Evolutionary conservation across 345 rosid genomes (phyloP).

Genomic region (Sisymbrium altissimum): DNA sequence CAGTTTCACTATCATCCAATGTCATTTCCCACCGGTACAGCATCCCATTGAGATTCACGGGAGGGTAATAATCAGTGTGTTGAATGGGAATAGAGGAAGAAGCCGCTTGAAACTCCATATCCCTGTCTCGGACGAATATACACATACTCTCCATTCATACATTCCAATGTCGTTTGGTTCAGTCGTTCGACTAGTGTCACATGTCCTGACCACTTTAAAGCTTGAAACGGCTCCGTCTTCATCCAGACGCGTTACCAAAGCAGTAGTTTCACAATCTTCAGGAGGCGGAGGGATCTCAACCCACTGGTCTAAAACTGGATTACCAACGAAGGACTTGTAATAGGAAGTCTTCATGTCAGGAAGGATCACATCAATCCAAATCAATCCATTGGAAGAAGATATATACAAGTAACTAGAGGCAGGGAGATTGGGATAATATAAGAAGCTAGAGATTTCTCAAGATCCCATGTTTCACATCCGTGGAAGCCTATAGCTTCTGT

Average conservation of each 20-base stretch:
- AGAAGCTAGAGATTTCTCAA: background rate
- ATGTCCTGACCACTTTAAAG: background rate
- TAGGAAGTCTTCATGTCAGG: too few relatives aligned
- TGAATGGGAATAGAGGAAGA: background rate
- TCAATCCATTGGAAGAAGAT: background rate
- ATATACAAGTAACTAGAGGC: background rate
- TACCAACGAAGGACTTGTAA: background rate
- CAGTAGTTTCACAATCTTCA: background rate
- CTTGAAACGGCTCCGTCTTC: background rate
- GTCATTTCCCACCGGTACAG: background rate
- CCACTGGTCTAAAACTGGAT: constrained; percentile 4
- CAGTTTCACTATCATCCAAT: background rate
- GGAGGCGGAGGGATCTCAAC: background rate
- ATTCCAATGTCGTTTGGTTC: too few relatives aligned
- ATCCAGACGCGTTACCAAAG: background rate
- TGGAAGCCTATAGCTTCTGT: background rate
- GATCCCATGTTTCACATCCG: background rate
- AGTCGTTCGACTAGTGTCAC: background rate
- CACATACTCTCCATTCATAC: background rate
- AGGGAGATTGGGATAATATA: background rate
- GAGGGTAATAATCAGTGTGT: background rate
- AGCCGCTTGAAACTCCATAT: background rate
- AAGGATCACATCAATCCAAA: background rate
- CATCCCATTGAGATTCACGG: background rate
- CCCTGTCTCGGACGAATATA: background rate